Conservation (phyloP, 345 rosid genomes). For the Hibiscus mutabilis region DNA sequence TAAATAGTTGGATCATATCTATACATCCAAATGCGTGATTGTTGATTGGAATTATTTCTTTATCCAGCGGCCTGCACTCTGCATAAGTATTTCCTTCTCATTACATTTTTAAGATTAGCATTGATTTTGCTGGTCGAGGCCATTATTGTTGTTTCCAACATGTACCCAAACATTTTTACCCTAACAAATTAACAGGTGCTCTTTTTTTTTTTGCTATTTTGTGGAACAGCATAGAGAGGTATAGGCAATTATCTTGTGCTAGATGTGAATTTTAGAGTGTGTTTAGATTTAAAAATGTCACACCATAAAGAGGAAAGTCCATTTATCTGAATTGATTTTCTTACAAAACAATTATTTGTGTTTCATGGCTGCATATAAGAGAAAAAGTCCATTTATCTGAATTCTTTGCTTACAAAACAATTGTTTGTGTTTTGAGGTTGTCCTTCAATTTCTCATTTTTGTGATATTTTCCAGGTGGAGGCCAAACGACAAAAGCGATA, state of each 20-base stretch:
- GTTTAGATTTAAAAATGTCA: too few species aligned
- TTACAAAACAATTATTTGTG: background rate
- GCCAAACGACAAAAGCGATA: slow-evolving; percentile 60
- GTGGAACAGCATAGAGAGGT: too few species aligned
- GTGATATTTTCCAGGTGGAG: slow-evolving; percentile 39
- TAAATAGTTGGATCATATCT: background rate
- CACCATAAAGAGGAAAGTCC: too few species aligned
- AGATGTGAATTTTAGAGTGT: too few species aligned
- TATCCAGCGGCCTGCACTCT: background rate
- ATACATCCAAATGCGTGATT: background rate
- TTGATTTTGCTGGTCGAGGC: background rate
- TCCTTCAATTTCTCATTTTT: background rate
- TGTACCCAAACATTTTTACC: too few species aligned
- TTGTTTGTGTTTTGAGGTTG: background rate
- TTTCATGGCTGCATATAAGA: background rate
- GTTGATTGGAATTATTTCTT: background rate
- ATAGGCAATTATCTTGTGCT: too few species aligned
- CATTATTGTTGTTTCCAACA: too few species aligned
- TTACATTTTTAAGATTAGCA: background rate
- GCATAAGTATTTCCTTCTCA: background rate
- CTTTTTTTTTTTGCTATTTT: too few species aligned
- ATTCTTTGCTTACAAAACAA: background rate
- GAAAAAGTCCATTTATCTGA: background rate
- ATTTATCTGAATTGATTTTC: background rate
- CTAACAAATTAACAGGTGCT: too few species aligned